A percentile compares a stretch with the other conserved stretches of the same genome.
Conservation (phyloP, 2,329 filamentous ascomycete genomes). For the Grosmannia penicillata region DNA sequence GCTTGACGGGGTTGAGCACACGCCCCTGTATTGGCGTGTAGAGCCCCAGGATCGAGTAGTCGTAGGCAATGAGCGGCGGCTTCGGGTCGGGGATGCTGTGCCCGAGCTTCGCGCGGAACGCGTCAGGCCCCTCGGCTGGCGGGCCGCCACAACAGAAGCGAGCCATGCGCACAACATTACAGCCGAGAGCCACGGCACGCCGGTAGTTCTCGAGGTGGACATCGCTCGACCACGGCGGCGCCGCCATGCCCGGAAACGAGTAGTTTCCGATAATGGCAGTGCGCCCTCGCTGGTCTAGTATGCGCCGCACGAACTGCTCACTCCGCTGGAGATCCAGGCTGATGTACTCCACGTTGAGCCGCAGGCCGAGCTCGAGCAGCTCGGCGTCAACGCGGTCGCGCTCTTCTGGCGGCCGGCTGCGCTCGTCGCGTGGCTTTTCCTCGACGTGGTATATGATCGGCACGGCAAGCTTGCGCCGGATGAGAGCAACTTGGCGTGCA, state of each 20-base stretch:
- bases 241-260: constrained; percentile 27
- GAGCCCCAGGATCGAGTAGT: constrained; percentile 28
- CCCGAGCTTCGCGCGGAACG: constrained; percentile 32
- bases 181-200: constrained; percentile 38
- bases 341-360: constrained; percentile 50
- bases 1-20: constrained; percentile 38
- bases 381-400: constrained; percentile 33
- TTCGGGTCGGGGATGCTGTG: constrained; percentile 27
- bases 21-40: constrained; percentile 25
- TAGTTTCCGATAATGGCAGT: constrained; percentile 48
- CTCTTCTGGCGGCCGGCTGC: constrained; percentile 21
- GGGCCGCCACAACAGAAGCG: constrained; percentile 41
- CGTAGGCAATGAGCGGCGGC: constrained; percentile 33
- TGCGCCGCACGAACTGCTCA: constrained; percentile 28
- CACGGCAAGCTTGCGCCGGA: constrained; percentile 38
- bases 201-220: constrained; percentile 38
- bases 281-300: constrained; percentile 37
- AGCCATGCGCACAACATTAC: constrained; percentile 46
- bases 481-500: constrained; percentile 39
- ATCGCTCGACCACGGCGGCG: constrained; percentile 39
- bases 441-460: constrained; percentile 45
- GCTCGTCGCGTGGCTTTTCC: constrained; percentile 28
- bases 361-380: constrained; percentile 47
- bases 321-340: constrained; percentile 47
- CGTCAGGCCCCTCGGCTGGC: constrained; percentile 29